Conservation (phyloP, 148 eudicot species). For the Oxyria digyna region DNA sequence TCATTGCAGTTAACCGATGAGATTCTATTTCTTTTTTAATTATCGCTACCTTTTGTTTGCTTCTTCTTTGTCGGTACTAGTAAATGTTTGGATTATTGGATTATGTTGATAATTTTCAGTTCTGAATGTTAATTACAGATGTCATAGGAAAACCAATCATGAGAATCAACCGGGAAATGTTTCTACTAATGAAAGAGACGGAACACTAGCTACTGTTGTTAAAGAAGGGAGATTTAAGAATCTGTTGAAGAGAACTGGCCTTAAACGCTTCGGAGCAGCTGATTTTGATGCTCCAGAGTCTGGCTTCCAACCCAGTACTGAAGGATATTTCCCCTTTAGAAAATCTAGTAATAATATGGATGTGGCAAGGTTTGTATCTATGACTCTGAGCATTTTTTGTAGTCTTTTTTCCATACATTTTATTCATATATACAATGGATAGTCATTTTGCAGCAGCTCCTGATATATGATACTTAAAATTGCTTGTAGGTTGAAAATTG, state of each 20-base stretch:
- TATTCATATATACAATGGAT: not conserved
- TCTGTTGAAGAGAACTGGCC: conserved; percentile 49
- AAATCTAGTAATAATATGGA: conserved; percentile 35
- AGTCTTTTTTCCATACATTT: not conserved
- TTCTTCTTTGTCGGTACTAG: not conserved
- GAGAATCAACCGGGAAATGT: conserved; percentile 27
- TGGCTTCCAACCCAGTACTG: conserved; percentile 27
- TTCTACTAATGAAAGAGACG: conserved; percentile 26
- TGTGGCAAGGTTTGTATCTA: conserved; percentile 55
- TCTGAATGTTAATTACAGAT: not conserved
- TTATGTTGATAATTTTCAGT: not conserved
- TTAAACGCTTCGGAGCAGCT: conserved; percentile 39
- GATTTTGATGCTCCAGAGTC: conserved; percentile 26
- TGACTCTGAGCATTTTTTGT: not conserved
- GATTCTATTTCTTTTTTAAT: not conserved
- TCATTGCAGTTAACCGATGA: not conserved
- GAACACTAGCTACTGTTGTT: conserved; percentile 25
- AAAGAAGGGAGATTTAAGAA: conserved; percentile 61
- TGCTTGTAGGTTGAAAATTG: conserved; percentile 53
- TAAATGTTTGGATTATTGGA: not conserved
- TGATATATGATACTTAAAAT: not conserved
- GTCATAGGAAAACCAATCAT: conserved; percentile 34
- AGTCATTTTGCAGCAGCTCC: not conserved
- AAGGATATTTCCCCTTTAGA: conserved; percentile 20
- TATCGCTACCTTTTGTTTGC: not conserved